These are phyloP conservation scores for Glomus cerebriforme DNA, from an alignment of 192 early-diverging fungal genomes.

Conservation along the genomic window DNA sequence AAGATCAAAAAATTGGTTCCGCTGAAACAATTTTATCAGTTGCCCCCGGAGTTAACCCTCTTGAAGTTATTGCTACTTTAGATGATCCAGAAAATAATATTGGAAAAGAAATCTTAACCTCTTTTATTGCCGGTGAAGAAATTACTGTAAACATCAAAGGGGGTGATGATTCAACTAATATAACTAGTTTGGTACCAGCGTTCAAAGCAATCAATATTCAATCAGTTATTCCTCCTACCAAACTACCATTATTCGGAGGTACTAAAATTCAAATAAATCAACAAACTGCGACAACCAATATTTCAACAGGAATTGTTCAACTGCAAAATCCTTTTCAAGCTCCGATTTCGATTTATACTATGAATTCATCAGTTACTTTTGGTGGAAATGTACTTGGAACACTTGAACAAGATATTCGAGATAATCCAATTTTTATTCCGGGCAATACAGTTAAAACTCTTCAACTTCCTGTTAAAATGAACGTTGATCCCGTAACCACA, in stretches of 20 bases:
- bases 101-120: neutral
- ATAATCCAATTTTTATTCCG: neutral
- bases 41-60: neutral
- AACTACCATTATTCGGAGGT: neutral
- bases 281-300: neutral
- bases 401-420: neutral
- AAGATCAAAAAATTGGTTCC: neutral
- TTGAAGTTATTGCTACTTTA: neutral
- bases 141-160: neutral
- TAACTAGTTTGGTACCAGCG: neutral
- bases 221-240: neutral
- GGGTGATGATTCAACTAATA: neutral
- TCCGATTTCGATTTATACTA: neutral
- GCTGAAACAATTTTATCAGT: neutral
- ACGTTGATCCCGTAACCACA: neutral
- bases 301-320: neutral
- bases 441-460: neutral
- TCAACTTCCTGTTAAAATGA: neutral
- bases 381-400: neutral
- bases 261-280: neutral
- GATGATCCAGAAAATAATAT: neutral
- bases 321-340: neutral
- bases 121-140: neutral
- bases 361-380: neutral
- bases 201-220: neutral